A percentile compares a stretch with the other conserved stretches of the same genome.
These are phyloP conservation scores for Colletotrichum tofieldiae DNA, from an alignment of 2,329 filamentous ascomycete species.

Conservation along the genomic window DNA sequence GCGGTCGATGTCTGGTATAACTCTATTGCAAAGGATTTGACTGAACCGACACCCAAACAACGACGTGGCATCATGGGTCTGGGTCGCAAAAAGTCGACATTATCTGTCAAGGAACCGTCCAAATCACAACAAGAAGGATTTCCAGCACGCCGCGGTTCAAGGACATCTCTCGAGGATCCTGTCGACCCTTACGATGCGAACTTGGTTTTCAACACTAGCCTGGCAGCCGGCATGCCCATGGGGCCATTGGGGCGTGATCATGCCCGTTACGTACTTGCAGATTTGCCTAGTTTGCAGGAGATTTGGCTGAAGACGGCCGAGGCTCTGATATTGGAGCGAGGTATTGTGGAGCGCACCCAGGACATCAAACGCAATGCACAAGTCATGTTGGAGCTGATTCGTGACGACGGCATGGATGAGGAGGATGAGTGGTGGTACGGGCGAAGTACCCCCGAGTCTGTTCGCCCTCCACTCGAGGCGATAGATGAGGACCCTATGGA, in stretches of 20 bases:
- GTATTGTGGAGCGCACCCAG: slow-evolving; percentile 70
- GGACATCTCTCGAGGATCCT: slow-evolving; percentile 27
- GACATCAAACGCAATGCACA: slow-evolving; percentile 76
- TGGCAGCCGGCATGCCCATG: slow-evolving; percentile 76
- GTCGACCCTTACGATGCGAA: slow-evolving; percentile 36
- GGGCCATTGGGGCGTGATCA: slow-evolving; percentile 66
- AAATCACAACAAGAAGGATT: slow-evolving; percentile 42
- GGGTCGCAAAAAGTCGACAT: slow-evolving; percentile 71
- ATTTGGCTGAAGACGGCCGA: slow-evolving; percentile 77
- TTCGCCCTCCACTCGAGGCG: slow-evolving; percentile 65
- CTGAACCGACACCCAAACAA: slow-evolving; percentile 62
- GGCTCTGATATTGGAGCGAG: slow-evolving; percentile 72
- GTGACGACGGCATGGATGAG: slow-evolving; percentile 71
- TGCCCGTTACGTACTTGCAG: slow-evolving; percentile 65
- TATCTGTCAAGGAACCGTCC: slow-evolving; percentile 52
- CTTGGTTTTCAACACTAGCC: slow-evolving; percentile 70
- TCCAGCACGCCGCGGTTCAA: slow-evolving; percentile 21
- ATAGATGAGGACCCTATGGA: slow-evolving; percentile 68
- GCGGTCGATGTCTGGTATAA: slow-evolving; percentile 75
- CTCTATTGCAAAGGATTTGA: slow-evolving; percentile 62
- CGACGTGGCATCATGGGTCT: slow-evolving; percentile 68
- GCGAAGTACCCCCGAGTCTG: slow-evolving; percentile 66
- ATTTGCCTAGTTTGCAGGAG: slow-evolving; percentile 71
- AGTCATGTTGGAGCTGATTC: slow-evolving; percentile 76
- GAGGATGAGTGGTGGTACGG: slow-evolving; percentile 77